Evolutionary conservation across 1,139 yeast genomes (phyloP), one percentile per base, ranked within the genome.

Genomic region (Debaryomyces psychrophilus): DNA sequence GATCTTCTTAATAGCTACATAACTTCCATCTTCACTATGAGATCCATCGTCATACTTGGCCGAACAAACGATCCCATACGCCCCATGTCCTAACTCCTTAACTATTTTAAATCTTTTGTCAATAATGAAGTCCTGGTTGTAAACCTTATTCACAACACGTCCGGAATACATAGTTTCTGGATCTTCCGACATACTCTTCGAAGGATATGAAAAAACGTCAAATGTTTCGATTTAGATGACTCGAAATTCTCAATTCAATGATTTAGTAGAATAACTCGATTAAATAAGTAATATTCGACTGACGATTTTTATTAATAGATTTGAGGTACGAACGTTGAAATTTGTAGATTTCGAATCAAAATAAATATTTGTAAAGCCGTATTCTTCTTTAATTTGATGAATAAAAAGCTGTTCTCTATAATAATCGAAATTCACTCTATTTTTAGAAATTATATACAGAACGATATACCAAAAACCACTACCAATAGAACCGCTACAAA

Each of bases 1-100:
- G 56, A 93, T 92, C 69, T 92, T 89, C 66, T 93, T 93, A 62
- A 93, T 90, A 37, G 99, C 99, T 34, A 93, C 97, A 49, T 60
- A 72, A 44, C 68, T 69, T 8, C 73, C 76, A 15, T 56, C 62
- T 18, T 48, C 49, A 29, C 50, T 46, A 2, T 49, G 44, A n/a
- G 76, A 67, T 11, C 85, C 87, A 45, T 84, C 89, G 48, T 87
- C 93, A 65, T 92, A 92, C 59, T 83, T 81, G 27, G 99, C 98
- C 1, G 96, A 87, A 60, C 97, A 93, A 5, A 93, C 98, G 5
- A 92, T 83, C 27, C 99, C 99, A 62, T 93, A 93, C 1, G 99
- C 97, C 3, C 99, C 99, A 59, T 92, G 97, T 23, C 99, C 99
- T 42, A 93, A 77, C 58, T 90, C 97, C 59, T 90, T 89, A 50